Percentiles rank a stretch among this genome's conserved stretches.
phyloP scores from a whole-genome alignment of 2,329 filamentous ascomycete genomes.

The Alternaria ethzedia region DNA sequence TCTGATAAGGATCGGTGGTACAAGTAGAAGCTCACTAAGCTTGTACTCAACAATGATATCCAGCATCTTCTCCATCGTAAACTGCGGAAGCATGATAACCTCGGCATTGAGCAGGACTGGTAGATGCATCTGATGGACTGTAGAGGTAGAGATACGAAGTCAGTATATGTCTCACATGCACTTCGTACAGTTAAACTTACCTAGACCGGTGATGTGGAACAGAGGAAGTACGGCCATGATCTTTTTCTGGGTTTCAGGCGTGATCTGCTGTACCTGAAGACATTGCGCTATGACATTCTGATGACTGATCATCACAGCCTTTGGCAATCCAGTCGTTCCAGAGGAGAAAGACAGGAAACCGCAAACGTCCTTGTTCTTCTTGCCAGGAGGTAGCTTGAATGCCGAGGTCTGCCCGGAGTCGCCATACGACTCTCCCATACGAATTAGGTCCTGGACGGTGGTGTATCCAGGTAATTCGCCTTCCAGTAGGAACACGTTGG shows the following conservation, averaged over 20 bases:
- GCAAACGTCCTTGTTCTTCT: constrained; percentile 64
- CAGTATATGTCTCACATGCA: not conserved
- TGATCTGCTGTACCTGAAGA: constrained; percentile 58
- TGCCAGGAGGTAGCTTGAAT: constrained; percentile 59
- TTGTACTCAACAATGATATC: constrained; percentile 54
- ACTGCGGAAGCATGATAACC: constrained; percentile 68
- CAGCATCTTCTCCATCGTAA: constrained; percentile 63
- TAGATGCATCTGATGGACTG: constrained; percentile 60
- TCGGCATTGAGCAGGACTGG: constrained; percentile 69
- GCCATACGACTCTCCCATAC: constrained; percentile 52
- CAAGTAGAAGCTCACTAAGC: constrained; percentile 58
- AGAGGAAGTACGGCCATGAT: constrained; percentile 44
- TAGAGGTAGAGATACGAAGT: not conserved
- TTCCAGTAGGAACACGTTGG: constrained; percentile 64
- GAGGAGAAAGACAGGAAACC: constrained; percentile 53
- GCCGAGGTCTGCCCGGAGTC: constrained; percentile 53
- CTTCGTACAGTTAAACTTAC: not conserved
- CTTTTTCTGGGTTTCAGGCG: constrained; percentile 51
- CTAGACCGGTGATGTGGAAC: constrained; percentile 46
- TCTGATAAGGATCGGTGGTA: constrained; percentile 66
- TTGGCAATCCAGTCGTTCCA: constrained; percentile 48
- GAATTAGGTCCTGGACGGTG: constrained; percentile 55
- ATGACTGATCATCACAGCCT: constrained; percentile 47
- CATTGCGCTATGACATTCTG: constrained; percentile 60
- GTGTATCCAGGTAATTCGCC: constrained; percentile 59